Conservation (phyloP, 1,139 yeast genomes). For the Kazachstania sp. region DNA sequence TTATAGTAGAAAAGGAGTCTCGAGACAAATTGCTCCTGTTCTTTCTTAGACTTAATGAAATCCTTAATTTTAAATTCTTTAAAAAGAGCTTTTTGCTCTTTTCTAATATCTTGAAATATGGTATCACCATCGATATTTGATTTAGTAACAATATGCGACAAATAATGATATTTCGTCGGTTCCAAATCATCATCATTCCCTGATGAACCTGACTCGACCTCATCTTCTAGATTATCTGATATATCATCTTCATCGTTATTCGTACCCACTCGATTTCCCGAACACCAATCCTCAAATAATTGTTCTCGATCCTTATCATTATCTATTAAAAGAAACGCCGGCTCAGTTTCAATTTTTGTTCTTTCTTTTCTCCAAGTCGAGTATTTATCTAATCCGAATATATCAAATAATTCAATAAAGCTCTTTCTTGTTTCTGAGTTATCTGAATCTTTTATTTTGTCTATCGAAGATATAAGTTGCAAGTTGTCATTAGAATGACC, state of each 20-base stretch:
- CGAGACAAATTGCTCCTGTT: slow-evolving; percentile 20
- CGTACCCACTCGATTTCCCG: background rate
- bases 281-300: slow-evolving; percentile 27
- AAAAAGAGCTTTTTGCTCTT: slow-evolving; percentile 18
- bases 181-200: slow-evolving; percentile 12
- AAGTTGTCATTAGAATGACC: background rate
- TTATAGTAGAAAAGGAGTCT: slow-evolving; percentile 26
- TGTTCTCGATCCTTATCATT: slow-evolving; percentile 19
- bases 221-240: background rate
- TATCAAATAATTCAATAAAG: slow-evolving; percentile 16
- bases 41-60: slow-evolving; percentile 15
- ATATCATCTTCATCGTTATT: too few species aligned
- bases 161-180: slow-evolving; percentile 27
- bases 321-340: slow-evolving; percentile 14
- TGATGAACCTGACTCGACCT: background rate
- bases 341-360: slow-evolving; percentile 17
- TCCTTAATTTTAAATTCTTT: slow-evolving; percentile 20
- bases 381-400: slow-evolving; percentile 19
- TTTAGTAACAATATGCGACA: slow-evolving; percentile 28
- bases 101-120: slow-evolving; percentile 23
- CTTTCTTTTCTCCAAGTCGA: slow-evolving; percentile 25
- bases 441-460: slow-evolving; percentile 1
- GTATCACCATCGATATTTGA: slow-evolving; percentile 14
- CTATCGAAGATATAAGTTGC: slow-evolving; percentile 2
- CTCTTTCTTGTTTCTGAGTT: background rate